Percentiles rank a stretch among this genome's conserved stretches.
Conservation (phyloP, 176 grass and related monocot genomes). For the Oryza coarctata region DNA sequence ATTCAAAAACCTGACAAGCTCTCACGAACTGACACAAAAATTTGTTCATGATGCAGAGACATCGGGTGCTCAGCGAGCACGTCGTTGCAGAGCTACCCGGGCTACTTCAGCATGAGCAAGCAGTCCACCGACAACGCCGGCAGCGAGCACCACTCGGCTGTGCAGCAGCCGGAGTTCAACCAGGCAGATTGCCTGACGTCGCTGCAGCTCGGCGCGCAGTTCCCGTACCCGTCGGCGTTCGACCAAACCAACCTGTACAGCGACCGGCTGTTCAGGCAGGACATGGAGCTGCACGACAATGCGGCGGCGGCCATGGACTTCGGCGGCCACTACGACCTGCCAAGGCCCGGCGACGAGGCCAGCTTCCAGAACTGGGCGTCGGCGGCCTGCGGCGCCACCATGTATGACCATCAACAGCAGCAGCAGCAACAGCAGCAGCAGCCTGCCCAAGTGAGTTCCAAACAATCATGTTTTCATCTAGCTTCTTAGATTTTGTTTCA, state of each 20-base stretch:
- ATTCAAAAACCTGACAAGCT: neutral
- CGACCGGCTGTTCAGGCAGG: slow-evolving; percentile 52
- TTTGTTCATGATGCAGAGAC: slow-evolving; percentile 37
- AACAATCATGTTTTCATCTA: neutral
- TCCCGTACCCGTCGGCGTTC: slow-evolving; percentile 46
- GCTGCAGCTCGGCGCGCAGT: slow-evolving; percentile 48
- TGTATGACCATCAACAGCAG: slow-evolving; percentile 50
- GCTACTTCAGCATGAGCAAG: slow-evolving; percentile 56
- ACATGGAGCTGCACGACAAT: slow-evolving; percentile 42
- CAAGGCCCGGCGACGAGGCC: slow-evolving; percentile 57
- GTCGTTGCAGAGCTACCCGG: slow-evolving; percentile 52
- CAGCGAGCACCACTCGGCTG: slow-evolving; percentile 22
- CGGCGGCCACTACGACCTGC: slow-evolving; percentile 47
- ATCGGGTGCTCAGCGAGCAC: slow-evolving; percentile 56
- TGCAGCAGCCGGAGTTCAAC: slow-evolving; percentile 45
- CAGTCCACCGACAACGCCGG: slow-evolving; percentile 31
- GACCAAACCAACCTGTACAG: slow-evolving; percentile 42
- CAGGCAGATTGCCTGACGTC: slow-evolving; percentile 49
- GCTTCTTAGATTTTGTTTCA: neutral
- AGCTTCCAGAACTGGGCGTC: slow-evolving; percentile 77
- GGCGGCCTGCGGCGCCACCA: slow-evolving; percentile 36
- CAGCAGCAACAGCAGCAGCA: slow-evolving; percentile 36
- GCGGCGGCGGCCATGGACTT: slow-evolving; percentile 28
- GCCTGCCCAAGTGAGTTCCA: slow-evolving; percentile 55
- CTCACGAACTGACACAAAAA: neutral